Conservation (phyloP, 176 grass and related monocot genomes). For the Rhipidocladum racemiflorum region DNA sequence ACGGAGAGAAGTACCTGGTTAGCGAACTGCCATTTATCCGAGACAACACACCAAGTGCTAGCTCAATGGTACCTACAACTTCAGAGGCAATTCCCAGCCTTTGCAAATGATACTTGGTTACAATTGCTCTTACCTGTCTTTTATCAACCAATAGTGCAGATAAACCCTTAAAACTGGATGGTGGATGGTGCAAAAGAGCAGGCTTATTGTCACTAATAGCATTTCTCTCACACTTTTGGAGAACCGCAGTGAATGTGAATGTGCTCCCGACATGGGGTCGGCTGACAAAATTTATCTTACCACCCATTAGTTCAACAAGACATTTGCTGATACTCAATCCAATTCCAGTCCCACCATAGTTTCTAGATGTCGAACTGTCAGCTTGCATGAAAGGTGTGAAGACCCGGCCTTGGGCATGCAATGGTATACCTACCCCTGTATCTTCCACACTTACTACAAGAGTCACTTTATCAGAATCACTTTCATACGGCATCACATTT, state of each 20-base stretch:
- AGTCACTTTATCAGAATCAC: conserved; percentile 58
- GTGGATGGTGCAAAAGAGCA: conserved; percentile 56
- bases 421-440: conserved; percentile 90
- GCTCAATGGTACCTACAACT: conserved; percentile 46
- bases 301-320: conserved; percentile 82
- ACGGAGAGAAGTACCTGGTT: conserved; percentile 48
- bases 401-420: conserved; percentile 71
- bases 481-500: conserved; percentile 39
- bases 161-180: conserved; percentile 68
- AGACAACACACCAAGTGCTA: conserved; percentile 41
- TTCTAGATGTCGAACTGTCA: conserved; percentile 92
- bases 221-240: conserved; percentile 47
- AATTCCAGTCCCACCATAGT: conserved; percentile 92
- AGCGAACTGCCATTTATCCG: conserved; percentile 57
- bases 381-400: conserved; percentile 99
- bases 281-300: conserved; percentile 88
- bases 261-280: conserved; percentile 77
- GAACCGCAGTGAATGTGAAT: conserved; percentile 77
- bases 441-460: conserved; percentile 93
- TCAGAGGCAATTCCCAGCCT: conserved; percentile 74
- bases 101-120: conserved; percentile 91
- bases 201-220: conserved; percentile 51
- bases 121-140: conserved; percentile 72
- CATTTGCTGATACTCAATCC: conserved; percentile 94
- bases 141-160: conserved; percentile 73